A percentile compares a stretch with the other conserved stretches of the same genome.
Evolutionary conservation across 192 early-diverging fungal genomes (phyloP).

Genomic region (Anaeromyces robustus): DNA sequence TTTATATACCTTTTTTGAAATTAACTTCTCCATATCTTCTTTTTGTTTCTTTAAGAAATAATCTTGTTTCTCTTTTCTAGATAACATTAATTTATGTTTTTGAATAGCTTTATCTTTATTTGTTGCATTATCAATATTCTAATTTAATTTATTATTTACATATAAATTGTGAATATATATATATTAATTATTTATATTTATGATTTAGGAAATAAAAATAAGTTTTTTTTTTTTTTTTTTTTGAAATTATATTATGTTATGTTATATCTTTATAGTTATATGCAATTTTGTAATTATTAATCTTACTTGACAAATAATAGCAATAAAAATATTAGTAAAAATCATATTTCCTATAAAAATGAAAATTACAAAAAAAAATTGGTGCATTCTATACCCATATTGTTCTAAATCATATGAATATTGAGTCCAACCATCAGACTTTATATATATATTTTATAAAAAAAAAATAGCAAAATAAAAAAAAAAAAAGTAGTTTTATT

Average conservation of each 20-base stretch:
- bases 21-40: conserved; percentile 18
- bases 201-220: too few relatives aligned
- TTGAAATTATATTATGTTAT: background rate
- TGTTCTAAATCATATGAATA: conserved; percentile 16
- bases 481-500: too few relatives aligned
- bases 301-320: conserved; percentile 23
- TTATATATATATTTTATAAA: background rate
- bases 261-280: too few relatives aligned
- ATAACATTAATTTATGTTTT: conserved; percentile 3
- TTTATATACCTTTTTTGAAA: conserved; percentile 14
- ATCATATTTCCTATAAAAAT: conserved; percentile 31
- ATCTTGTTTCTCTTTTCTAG: conserved; percentile 18
- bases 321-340: conserved; percentile 32
- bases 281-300: too few relatives aligned
- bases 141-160: too few relatives aligned
- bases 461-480: too few relatives aligned
- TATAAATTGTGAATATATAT: too few relatives aligned
- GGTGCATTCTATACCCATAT: conserved; percentile 12
- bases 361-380: conserved; percentile 16
- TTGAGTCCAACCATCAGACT: conserved; percentile 19
- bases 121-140: conserved; percentile 28
- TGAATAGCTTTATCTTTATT: conserved; percentile 15
- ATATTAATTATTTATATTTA: too few relatives aligned
- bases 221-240: conserved; percentile 1
- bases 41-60: conserved; percentile 23